phyloP scores from a whole-genome alignment of 306 rosid genomes.

The Lotus japonicus region DNA sequence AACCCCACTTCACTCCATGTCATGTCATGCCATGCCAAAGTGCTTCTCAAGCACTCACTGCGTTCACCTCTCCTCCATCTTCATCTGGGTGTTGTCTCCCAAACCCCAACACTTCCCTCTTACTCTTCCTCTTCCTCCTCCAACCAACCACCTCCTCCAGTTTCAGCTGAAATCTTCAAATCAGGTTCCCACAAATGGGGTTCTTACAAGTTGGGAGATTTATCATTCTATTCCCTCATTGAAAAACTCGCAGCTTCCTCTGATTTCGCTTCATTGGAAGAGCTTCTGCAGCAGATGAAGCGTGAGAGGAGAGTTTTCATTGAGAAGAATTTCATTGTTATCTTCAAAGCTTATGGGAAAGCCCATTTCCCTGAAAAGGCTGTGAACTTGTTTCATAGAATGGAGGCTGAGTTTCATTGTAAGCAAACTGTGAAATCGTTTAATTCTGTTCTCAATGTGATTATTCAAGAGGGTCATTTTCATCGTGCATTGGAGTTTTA shows the following conservation, averaged over 20 bases:
- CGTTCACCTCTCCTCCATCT: not conserved
- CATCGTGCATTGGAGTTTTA: conserved; percentile 55
- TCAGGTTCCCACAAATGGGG: conserved; percentile 50
- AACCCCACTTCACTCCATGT: conserved; percentile 26
- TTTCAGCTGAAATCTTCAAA: conserved; percentile 53
- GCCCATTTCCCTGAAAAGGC: conserved; percentile 74
- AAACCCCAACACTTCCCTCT: no score
- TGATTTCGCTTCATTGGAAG: conserved; percentile 56
- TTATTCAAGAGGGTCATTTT: conserved; percentile 54
- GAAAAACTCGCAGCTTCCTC: conserved; percentile 47
- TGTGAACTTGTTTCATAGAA: conserved; percentile 63
- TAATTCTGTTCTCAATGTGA: conserved; percentile 86
- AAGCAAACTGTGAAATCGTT: conserved; percentile 70
- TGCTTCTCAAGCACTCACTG: conserved; percentile 28
- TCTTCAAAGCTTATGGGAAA: conserved; percentile 83
- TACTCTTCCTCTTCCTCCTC: conserved; percentile 9
- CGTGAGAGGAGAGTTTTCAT: conserved; percentile 51
- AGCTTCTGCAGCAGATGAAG: conserved; percentile 60
- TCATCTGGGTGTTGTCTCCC: not conserved
- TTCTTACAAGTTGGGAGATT: conserved; percentile 72
- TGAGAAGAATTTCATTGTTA: conserved; percentile 52
- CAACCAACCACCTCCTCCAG: conserved; percentile 22
- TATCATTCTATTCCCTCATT: conserved; percentile 67
- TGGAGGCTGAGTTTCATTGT: conserved; percentile 69
- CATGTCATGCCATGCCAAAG: conserved; percentile 41